A percentile compares a stretch with the other conserved stretches of the same genome.
Evolutionary conservation across 371 early-diverging fungal genomes (phyloP).

Genomic region (Mucor plumbeus): DNA sequence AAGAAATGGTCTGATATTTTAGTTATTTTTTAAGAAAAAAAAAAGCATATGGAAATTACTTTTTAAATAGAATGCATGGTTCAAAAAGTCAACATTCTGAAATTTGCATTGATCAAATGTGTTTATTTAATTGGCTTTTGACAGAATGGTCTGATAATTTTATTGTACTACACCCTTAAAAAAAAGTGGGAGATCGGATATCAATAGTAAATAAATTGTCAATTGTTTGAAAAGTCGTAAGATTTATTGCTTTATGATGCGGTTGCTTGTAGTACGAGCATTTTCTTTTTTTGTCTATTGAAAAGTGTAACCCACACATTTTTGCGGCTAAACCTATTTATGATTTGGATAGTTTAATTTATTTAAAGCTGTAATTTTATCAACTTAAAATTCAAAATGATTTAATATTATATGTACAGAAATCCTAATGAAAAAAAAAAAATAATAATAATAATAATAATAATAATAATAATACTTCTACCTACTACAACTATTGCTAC

Average conservation of each 20-base stretch:
- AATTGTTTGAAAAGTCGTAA: constrained; percentile 4
- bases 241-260: not conserved
- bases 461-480: not conserved
- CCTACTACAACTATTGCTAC: not conserved
- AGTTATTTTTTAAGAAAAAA: too few species aligned
- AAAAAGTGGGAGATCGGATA: constrained; percentile 2
- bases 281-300: not conserved
- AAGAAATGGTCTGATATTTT: constrained; percentile 8
- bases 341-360: not conserved
- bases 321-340: not conserved
- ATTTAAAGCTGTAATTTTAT: constrained; percentile 1
- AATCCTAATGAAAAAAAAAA: not conserved
- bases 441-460: not conserved
- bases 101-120: constrained; percentile 4
- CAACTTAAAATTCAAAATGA: not conserved
- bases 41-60: not conserved
- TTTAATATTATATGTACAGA: constrained; percentile 5
- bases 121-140: constrained; percentile 1
- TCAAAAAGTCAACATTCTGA: constrained; percentile 6
- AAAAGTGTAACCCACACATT: not conserved
- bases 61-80: constrained; percentile 8
- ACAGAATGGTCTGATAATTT: constrained; percentile 13
- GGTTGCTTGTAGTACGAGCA: not conserved
- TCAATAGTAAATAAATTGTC: not conserved
- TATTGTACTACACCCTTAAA: constrained; percentile 10